Evolutionary conservation across 176 grass and related monocot genomes (phyloP), one percentile per base, ranked within the genome.

Genomic region (Aegilops tauschii): DNA sequence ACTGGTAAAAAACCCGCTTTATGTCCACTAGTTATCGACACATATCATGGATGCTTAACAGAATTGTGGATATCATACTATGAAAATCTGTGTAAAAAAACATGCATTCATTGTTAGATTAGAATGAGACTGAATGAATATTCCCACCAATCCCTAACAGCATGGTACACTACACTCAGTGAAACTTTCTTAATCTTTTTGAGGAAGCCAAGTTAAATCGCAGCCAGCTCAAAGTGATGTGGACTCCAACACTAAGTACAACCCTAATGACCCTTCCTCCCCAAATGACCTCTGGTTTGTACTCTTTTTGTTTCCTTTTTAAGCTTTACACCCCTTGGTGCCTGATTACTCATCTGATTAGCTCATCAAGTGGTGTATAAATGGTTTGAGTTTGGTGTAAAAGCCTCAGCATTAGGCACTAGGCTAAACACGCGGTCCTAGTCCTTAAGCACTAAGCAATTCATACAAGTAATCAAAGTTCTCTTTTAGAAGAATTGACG

Each of bases 161-260:
- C 47, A 56, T 12, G 74, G 47, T 77, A 56, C 74, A 77, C 45
- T 56, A 77, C 9, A 77, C 47, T 77, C 73, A 21, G 2, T 54
- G 54, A 56, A 86, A 58, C 42, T 73, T 84, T 52, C 50, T 67
- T 81, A 23, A 23, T 17, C 56, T 79, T 65, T 5, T 13, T 21
- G 39, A 52, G 54, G n/a, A 76, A 49, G 29, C 73, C 32, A 83
- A 83, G 42, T 80, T 73, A 50, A 79, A 73, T 79, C 9, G 73
- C 18, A 31, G 80, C 81, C 89, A 91, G 61, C 85, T 81, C 85
- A 69, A 73, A 54, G 35, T 91, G 82, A 88, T 31, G 89, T 88
- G 89, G 76, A 91, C 61, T 88, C 76, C 62, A 87, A 81, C 36
- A 88, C 21, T 76, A 30, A n/a, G 66, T 37, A 61, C 8, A 78